Evolutionary conservation across 495 filamentous ascomycete genomes (phyloP).

Genomic region (Penicillium riverlandense): DNA sequence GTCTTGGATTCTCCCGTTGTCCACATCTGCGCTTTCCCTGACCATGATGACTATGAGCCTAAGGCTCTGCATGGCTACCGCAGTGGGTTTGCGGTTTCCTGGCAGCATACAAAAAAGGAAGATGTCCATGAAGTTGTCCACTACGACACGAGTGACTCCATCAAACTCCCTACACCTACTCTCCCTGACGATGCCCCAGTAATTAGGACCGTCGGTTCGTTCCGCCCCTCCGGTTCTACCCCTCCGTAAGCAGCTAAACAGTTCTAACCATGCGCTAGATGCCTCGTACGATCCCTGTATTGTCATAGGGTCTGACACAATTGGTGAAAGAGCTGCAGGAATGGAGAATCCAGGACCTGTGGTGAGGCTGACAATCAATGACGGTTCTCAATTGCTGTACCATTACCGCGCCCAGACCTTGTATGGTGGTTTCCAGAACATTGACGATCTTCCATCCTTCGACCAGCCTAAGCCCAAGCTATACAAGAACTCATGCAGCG

Average conservation of each 20-base stretch:
- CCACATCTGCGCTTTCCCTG: constrained; percentile 25
- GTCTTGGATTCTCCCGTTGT: constrained; percentile 4
- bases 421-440: constrained; percentile 22
- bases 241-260: no score
- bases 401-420: constrained; percentile 21
- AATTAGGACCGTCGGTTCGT: constrained; percentile 3
- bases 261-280: neutral
- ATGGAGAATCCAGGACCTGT: constrained; percentile 13
- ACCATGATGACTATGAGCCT: constrained; percentile 23
- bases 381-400: constrained; percentile 30
- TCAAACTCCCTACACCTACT: neutral
- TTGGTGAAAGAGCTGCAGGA: neutral
- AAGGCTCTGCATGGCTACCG: constrained; percentile 20
- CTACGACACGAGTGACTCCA: constrained; percentile 12
- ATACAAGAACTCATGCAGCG: constrained; percentile 21
- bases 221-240: neutral
- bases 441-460: constrained; percentile 6
- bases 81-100: constrained; percentile 33
- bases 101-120: constrained; percentile 24
- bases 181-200: no score
- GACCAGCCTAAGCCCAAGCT: constrained; percentile 4
- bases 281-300: neutral
- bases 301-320: neutral
- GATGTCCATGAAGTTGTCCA: constrained; percentile 20
- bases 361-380: constrained; percentile 30